A percentile compares a stretch with the other conserved stretches of the same genome.
Conservation (phyloP, 352 stramenopile genomes). For the Elongisporangium undulatum region DNA sequence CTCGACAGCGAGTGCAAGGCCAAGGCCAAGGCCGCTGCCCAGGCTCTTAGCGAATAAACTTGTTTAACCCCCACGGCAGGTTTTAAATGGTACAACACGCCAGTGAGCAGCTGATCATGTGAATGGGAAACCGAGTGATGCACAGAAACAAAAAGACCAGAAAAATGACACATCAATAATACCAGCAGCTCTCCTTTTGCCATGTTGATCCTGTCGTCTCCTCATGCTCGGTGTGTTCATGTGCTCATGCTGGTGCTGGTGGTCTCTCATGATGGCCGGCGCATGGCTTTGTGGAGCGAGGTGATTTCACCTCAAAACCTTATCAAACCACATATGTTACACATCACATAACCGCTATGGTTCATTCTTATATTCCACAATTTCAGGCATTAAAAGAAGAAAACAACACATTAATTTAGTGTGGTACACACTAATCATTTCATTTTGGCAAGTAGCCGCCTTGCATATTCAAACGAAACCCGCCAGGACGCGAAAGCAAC, state of each 20-base stretch:
- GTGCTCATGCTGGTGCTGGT: neutral
- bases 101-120: neutral
- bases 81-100: neutral
- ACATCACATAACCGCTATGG: neutral
- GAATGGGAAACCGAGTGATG: neutral
- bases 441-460: neutral
- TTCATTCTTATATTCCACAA: neutral
- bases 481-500: neutral
- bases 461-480: neutral
- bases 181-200: neutral
- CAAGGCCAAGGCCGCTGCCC: constrained; percentile 53
- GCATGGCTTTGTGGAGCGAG: neutral
- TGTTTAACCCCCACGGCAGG: neutral
- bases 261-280: neutral
- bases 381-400: neutral
- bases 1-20: constrained; percentile 73
- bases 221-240: too few relatives aligned
- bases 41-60: constrained; percentile 29
- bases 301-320: neutral
- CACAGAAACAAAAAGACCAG: neutral
- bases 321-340: neutral
- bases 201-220: neutral
- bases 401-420: neutral
- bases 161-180: neutral
- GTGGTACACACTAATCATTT: neutral